Conservation (phyloP, 2,329 filamentous ascomycete species). For the Talaromyces sp. region DNA sequence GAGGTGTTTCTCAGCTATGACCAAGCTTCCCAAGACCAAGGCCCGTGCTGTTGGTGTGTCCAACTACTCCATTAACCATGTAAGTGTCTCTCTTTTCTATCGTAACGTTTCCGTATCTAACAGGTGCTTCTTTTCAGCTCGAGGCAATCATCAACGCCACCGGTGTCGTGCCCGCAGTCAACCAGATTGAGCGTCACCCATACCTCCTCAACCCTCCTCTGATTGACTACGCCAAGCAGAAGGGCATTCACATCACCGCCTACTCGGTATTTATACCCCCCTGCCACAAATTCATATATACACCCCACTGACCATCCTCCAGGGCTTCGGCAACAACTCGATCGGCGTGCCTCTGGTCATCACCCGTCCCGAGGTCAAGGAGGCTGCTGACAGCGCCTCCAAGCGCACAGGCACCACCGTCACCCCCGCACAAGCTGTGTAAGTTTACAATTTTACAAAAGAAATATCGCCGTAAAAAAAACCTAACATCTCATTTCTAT, state of each 20-base stretch:
- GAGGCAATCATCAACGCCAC: conserved; percentile 51
- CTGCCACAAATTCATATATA: background rate
- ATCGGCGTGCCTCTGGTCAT: conserved; percentile 59
- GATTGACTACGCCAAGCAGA: conserved; percentile 51
- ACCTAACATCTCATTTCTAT: background rate
- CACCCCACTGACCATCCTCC: background rate
- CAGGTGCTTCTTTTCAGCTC: conserved; percentile 29
- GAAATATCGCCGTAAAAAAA: background rate
- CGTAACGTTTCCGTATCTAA: conserved; percentile 3
- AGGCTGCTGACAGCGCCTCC: conserved; percentile 56
- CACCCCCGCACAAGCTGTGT: conserved; percentile 32
- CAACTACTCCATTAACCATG: conserved; percentile 35
- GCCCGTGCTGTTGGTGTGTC: conserved; percentile 37
- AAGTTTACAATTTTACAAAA: conserved; percentile 7
- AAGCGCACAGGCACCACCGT: conserved; percentile 29
- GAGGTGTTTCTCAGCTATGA: conserved; percentile 30
- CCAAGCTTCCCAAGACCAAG: conserved; percentile 37
- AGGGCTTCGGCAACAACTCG: conserved; percentile 54
- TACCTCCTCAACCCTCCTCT: conserved; percentile 60
- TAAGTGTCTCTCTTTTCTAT: conserved; percentile 13
- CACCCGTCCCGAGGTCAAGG: conserved; percentile 57
- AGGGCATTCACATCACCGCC: conserved; percentile 57
- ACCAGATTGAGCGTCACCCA: conserved; percentile 66
- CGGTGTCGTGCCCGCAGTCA: conserved; percentile 57
- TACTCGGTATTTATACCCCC: conserved; percentile 47